phyloP scores from a whole-genome alignment of 1,139 yeast genomes.

The Martiniozyma asiatica region DNA sequence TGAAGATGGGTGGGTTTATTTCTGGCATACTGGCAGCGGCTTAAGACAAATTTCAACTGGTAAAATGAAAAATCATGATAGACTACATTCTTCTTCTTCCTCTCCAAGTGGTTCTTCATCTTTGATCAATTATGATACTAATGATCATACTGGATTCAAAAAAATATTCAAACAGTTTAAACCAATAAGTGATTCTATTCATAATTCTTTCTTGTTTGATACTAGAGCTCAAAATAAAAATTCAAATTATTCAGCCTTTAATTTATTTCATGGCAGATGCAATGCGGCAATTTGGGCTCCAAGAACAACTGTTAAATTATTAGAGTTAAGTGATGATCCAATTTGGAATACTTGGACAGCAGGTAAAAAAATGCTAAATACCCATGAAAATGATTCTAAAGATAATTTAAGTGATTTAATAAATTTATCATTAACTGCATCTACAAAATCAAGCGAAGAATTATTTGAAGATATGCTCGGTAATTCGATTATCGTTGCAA shows the following conservation, averaged over 20 bases:
- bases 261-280: constrained; percentile 63
- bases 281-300: constrained; percentile 80
- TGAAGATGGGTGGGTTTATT: constrained; percentile 59
- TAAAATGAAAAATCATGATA: constrained; percentile 7
- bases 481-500: constrained; percentile 55
- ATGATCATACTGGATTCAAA: no score
- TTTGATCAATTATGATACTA: no score
- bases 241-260: constrained; percentile 52
- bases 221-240: constrained; percentile 28
- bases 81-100: constrained; percentile 11
- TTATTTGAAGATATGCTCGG: constrained; percentile 20
- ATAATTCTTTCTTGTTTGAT: constrained; percentile 15
- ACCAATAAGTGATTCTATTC: not conserved
- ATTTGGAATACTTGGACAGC: constrained; percentile 27
- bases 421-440: no score
- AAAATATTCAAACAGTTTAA: constrained; percentile 1
- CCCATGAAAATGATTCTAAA: no score
- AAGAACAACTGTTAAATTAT: constrained; percentile 45
- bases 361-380: constrained; percentile 1
- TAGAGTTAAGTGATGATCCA: constrained; percentile 67
- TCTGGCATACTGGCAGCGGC: constrained; percentile 37
- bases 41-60: constrained; percentile 1
- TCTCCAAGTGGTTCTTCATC: constrained; percentile 16
- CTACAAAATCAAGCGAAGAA: not conserved
- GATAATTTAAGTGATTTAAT: no score